Evolutionary conservation across 164 flowering plant species (phyloP), one percentile per base, ranked within the genome.

Genomic region (Chloranthus sessilifolius): DNA sequence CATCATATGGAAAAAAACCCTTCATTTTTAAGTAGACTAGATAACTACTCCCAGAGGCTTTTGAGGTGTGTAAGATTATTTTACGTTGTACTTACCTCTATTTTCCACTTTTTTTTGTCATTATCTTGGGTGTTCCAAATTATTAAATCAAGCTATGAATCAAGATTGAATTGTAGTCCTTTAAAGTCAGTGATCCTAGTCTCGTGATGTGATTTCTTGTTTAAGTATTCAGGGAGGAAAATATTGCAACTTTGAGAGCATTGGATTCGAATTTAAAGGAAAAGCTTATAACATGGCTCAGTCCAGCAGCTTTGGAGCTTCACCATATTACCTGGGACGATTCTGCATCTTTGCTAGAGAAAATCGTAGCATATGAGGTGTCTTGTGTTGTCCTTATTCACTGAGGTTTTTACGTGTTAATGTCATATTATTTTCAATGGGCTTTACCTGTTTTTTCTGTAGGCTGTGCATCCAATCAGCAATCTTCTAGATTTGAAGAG

Each of bases 381-480:
- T 40, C 6, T 27, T 43, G 16, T 42, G 5, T 50, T 16, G 26
- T 42, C 28, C 20, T 3, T 38, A 25, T 53, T 26, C 14, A n/a
- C n/a, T n/a, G n/a, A n/a, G 17, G 54, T 19, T 39, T 21, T 17
- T 39, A 16, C 5, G n/a, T n/a, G n/a, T n/a, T n/a, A n/a, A n/a
- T n/a, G n/a, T n/a, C n/a, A n/a, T n/a, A 26, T 37, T 16, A 16
- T 11, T 23, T 33, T 25, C 11, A 11, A 9, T 7, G 22, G 43
- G 17, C 1, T 24, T 49, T 21, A 1, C 22, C 17, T 48, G 5
- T 44, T 46, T n/a, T 44, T n/a, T 52, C 0, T 61, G 9, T 52
- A 91, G 98, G 98, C 98, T 52, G 98, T 91, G 60, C 98, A 91
- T 69, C 98, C 98, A 29, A 91, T 91, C 56, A 91, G 86, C 68